Conservation (phyloP, 495 filamentous ascomycete genomes). For the Talaromyces borbonicus region DNA sequence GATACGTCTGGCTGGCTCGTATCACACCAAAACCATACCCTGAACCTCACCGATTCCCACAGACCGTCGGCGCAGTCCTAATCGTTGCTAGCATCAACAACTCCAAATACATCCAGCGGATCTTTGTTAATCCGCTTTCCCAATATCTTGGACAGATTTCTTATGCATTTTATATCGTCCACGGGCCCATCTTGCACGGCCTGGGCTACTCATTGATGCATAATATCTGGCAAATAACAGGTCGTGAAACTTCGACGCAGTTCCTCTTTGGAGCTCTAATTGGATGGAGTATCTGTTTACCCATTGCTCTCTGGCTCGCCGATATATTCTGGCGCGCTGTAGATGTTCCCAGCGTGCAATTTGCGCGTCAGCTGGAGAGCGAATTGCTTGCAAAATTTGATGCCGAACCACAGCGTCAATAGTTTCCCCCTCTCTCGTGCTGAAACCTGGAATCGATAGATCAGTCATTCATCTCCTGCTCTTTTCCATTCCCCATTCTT, state of each 20-base stretch:
- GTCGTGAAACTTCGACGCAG: constrained; percentile 40
- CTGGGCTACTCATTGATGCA: constrained; percentile 40
- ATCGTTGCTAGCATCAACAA: constrained; percentile 48
- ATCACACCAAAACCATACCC: constrained; percentile 33
- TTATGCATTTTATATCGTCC: constrained; percentile 55
- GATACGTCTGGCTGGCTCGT: constrained; percentile 32
- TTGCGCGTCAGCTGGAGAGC: constrained; percentile 44
- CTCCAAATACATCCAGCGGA: constrained; percentile 37
- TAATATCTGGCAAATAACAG: constrained; percentile 44
- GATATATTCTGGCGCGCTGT: constrained; percentile 51
- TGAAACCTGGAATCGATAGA: too few relatives aligned
- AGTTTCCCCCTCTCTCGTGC: neutral
- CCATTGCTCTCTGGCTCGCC: constrained; percentile 45
- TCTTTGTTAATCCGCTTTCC: constrained; percentile 46
- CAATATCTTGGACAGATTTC: constrained; percentile 56
- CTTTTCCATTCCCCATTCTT: too few relatives aligned
- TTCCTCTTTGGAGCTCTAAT: constrained; percentile 42
- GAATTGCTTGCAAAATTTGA: constrained; percentile 20
- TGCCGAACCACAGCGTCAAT: neutral
- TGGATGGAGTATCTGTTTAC: constrained; percentile 38
- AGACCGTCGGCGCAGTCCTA: constrained; percentile 43
- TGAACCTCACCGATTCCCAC: constrained; percentile 35
- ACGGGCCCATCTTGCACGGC: constrained; percentile 46
- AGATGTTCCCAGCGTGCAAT: constrained; percentile 46
- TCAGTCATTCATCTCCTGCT: too few relatives aligned